phyloP scores from a whole-genome alignment of 495 filamentous ascomycete genomes.

The Neurospora sp. region DNA sequence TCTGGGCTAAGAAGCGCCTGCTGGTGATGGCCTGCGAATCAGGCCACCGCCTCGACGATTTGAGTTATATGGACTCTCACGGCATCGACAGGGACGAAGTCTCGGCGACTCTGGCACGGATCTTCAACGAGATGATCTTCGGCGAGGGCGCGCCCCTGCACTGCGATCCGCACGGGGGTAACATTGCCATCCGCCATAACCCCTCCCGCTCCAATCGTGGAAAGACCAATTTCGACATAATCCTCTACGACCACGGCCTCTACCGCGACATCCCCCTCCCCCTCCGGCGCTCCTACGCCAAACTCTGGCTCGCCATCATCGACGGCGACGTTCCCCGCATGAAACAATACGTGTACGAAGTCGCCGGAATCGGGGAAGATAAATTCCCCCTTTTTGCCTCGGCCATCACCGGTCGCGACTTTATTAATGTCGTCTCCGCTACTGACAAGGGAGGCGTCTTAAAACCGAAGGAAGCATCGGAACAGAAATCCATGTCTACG shows the following conservation, averaged over 20 bases:
- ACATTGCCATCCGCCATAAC: slow-evolving; percentile 84
- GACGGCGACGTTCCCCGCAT: slow-evolving; percentile 73
- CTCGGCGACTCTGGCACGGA: slow-evolving; percentile 77
- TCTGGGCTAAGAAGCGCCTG: slow-evolving; percentile 83
- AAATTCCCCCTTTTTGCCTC: slow-evolving; percentile 94
- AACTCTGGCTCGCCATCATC: slow-evolving; percentile 94
- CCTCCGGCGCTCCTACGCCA: slow-evolving; percentile 80
- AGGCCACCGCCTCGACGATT: slow-evolving; percentile 81
- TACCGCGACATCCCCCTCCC: slow-evolving; percentile 83
- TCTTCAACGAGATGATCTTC: slow-evolving; percentile 99
- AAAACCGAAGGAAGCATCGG: slow-evolving; percentile 52
- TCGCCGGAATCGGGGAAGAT: slow-evolving; percentile 81
- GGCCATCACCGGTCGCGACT: slow-evolving; percentile 94
- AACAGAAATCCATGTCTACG: slow-evolving; percentile 71
- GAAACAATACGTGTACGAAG: slow-evolving; percentile 79
- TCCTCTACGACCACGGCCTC: slow-evolving; percentile 95
- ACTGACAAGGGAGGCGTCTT: slow-evolving; percentile 41
- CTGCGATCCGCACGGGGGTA: slow-evolving; percentile 96
- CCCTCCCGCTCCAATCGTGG: slow-evolving; percentile 21
- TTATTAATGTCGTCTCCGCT: slow-evolving; percentile 44
- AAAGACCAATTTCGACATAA: slow-evolving; percentile 79
- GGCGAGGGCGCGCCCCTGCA: slow-evolving; percentile 81
- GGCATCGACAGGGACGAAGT: slow-evolving; percentile 93
- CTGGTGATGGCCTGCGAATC: slow-evolving; percentile 92
- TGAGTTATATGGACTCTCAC: slow-evolving; percentile 74